These are phyloP conservation scores for Camptophora hylomeconis DNA, from an alignment of 2,329 filamentous ascomycete species.

Conservation along the genomic window DNA sequence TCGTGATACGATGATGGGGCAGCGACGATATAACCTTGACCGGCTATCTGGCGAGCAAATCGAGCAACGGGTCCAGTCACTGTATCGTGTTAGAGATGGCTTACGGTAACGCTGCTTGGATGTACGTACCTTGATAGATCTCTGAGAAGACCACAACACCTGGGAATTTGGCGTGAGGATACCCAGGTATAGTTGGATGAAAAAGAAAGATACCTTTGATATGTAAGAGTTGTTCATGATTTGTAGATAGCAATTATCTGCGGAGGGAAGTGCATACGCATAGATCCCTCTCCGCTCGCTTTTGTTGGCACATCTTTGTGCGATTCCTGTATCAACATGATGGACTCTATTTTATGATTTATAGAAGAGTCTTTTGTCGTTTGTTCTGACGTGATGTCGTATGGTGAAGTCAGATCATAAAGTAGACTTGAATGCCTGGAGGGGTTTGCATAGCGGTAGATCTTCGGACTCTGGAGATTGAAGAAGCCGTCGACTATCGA, in stretches of 20 bases:
- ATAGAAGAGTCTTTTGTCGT: too few species aligned
- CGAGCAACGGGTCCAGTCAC: slow-evolving; percentile 83
- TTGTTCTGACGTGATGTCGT: too few species aligned
- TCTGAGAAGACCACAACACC: slow-evolving; percentile 83
- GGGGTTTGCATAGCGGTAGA: too few species aligned
- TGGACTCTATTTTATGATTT: slow-evolving; percentile 17
- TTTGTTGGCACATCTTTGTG: slow-evolving; percentile 47
- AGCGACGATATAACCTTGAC: slow-evolving; percentile 85
- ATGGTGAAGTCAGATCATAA: too few species aligned
- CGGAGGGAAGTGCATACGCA: slow-evolving; percentile 33
- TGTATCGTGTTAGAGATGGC: slow-evolving; percentile 23
- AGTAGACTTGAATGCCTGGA: too few species aligned
- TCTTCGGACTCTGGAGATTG: too few species aligned
- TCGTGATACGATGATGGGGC: slow-evolving; percentile 88
- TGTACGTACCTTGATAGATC: slow-evolving; percentile 72
- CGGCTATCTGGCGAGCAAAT: slow-evolving; percentile 82
- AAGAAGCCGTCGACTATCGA: too few species aligned
- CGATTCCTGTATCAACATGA: slow-evolving; percentile 47
- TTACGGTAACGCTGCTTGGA: slow-evolving; percentile 3
- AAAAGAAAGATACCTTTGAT: slow-evolving; percentile 70
- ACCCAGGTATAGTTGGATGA: slow-evolving; percentile 71
- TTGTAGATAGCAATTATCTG: slow-evolving; percentile 5
- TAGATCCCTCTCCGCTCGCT: slow-evolving; percentile 40
- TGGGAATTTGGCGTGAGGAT: slow-evolving; percentile 80
- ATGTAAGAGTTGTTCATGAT: slow-evolving; percentile 1